Base-by-base conservation (phyloP, 495 filamentous ascomycete genomes). In the Parmelia sp. region DNA sequence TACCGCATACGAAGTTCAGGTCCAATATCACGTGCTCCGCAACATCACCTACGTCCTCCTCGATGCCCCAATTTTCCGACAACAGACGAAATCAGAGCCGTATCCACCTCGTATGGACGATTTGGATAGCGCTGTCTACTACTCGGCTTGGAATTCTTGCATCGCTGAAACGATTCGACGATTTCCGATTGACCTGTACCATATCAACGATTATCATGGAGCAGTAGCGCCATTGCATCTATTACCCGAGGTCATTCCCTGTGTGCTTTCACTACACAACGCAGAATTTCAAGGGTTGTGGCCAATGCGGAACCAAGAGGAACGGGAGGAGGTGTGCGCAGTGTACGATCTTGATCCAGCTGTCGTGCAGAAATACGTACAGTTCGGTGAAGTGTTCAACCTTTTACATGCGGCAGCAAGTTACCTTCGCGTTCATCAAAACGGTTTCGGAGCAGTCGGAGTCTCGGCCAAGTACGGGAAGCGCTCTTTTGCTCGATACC, bases 141-240 rank as follows among this genome's bases (percentile, higher is more conserved):
- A 87, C 69, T 84, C 83, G 1, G 82, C 84, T 0, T 87, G 84
- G 84, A 87, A 87, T 67, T 75, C 74, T 58, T 87, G 83, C 65
- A 86, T 87, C 64, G 84, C 85, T 25, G 76, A 84, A 64, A 72
- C 83, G 0, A 79, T 84, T 63, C 78, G 77, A 47, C 76, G 81
- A 7, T 83, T 83, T 58, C 82, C 85, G 0, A 78, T 89, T 55
- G 88, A 91, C 68, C 68, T 91, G 35, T 91, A 91, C 69, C 88
- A 91, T 71, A 87, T 90, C 68, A 91, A 91, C 73, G 88, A 91
- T 71, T 91, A 90, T 70, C 88, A 91, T 65, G 88, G 88, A 42
- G 85, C 88, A 23, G 73, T 88, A 7, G 88, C 88, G 45, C 88
- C 87, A 15, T 75, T 91, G 6, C 88, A 91, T 65, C 78, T 89